Base-by-base conservation (phyloP, 495 filamentous ascomycete species). In the Aspergillus sclerotioniger region DNA sequence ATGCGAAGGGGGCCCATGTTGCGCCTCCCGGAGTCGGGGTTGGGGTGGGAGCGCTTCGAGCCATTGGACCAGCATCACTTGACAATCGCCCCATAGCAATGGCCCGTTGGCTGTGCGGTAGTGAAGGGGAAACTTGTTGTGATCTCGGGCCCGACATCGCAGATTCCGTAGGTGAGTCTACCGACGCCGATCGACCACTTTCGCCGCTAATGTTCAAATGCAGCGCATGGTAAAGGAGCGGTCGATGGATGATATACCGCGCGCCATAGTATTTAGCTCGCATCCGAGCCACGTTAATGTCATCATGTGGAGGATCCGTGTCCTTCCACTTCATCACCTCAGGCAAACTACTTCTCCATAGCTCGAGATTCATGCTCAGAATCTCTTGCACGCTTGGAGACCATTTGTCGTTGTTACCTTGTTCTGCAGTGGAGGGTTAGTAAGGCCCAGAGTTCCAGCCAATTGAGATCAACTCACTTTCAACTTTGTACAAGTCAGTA, bases 241-340 rank as follows among this genome's bases (percentile, higher is more conserved):
- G 90, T 35, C 94, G 82, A 67, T 93, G 88, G 15, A 94, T 92
- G 66, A 98, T 92, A 48, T 96, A 92, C 43, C 84, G 81, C 0
- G 91, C 93, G 20, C 94, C 94, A 73, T 91, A 97, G 71, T 93
- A 97, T 65, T 98, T 98, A 6, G 90, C 94, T 28, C 94, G 85
- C 50, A 97, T 80, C 5, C 94, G 85, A 16, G 94, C 93, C 7
- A 81, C 79, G 20, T 96, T 87, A 54, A 98, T 94, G 29, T 96
- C 87, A 2, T 58, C 61, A 2, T 91, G 78, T 2, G 90, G 90
- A 2, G 77, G 76, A 41, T 92, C 87, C 3, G 65, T 64, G 47
- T 89, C 87, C 17, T 82, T 67, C 87, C 93, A 98, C 51, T 72
- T 69, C 62, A 89, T 77, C 1, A 58, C 55, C 0, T 60, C 35